Evolutionary conservation across 306 rosid species (phyloP), one percentile per base, ranked within the genome.

Genomic region (Dryas octopetala): DNA sequence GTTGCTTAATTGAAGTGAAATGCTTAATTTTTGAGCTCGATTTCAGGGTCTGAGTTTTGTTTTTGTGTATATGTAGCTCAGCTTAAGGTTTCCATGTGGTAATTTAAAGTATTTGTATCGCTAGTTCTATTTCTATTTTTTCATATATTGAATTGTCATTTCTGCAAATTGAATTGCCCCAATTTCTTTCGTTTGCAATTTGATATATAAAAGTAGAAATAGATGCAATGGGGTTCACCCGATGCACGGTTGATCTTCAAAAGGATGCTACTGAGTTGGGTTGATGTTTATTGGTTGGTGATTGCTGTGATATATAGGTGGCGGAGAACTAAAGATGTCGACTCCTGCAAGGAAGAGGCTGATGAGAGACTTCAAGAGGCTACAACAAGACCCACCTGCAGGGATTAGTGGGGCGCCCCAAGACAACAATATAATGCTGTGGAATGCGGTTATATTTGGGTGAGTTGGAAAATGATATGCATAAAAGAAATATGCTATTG

Each of bases 361-460:
- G 83, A 93, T 91, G 98, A 89, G 98, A 71, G 98, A 93, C 84
- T 93, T 91, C 82, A 91, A 86, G 88, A 87, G 98, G 78, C 80
- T 93, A 88, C 98, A 91, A 71, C 97, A 88, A 61, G 97, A 91
- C 81, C 97, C 98, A 52, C 97, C 97, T 52, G 98, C 96, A 4
- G 97, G 97, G 76, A 91, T 93, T 73, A 93, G 98, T 74, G 98
- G 97, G 50, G 98, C 98, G 14, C 98, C 98, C 14, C 97, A 91
- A 54, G 98, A 93, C 84, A 93, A 89, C 69, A 93, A 93, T 78
- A 93, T 93, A 59, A 89, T 91, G 98, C 86, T 91, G 63, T 93
- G 98, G 98, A 93, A 93, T 79, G 98, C 98, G 61, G 98, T 93
- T 51, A 91, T 93, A 74, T 93, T 93, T 86, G 98, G 98, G 98